Percentiles rank a stretch among this genome's conserved stretches.
phyloP scores from a whole-genome alignment of 2,329 filamentous ascomycete genomes.

The Xylariomycetidae sp. region DNA sequence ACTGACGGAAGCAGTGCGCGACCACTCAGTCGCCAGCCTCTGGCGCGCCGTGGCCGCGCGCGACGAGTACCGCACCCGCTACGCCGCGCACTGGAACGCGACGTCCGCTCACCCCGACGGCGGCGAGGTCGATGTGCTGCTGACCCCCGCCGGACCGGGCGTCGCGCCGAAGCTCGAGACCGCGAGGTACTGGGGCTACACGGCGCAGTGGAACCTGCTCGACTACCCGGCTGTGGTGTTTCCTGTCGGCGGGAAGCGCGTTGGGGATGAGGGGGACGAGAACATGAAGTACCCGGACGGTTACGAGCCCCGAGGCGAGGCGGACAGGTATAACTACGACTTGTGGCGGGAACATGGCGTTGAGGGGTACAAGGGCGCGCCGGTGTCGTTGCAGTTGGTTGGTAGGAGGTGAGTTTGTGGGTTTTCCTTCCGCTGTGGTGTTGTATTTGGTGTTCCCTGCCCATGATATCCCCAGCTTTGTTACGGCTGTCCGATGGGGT shows the following conservation, averaged over 20 bases:
- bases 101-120: slow-evolving; percentile 18
- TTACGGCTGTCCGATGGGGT: background rate
- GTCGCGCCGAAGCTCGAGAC: slow-evolving; percentile 37
- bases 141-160: slow-evolving; percentile 51
- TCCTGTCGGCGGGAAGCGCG: slow-evolving; percentile 36
- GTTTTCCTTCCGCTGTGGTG: background rate
- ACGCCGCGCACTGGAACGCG: slow-evolving; percentile 32
- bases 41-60: slow-evolving; percentile 34
- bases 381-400: slow-evolving; percentile 35
- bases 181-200: slow-evolving; percentile 58
- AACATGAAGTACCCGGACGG: slow-evolving; percentile 12
- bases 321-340: slow-evolving; percentile 19
- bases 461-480: too few relatives aligned
- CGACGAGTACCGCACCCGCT: slow-evolving; percentile 33
- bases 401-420: slow-evolving; percentile 19
- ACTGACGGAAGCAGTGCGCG: too few relatives aligned
- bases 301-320: slow-evolving; percentile 15
- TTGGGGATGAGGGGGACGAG: slow-evolving; percentile 3
- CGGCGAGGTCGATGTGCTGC: slow-evolving; percentile 49
- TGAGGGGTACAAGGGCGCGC: slow-evolving; percentile 32
- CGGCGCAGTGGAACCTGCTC: slow-evolving; percentile 61
- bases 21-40: slow-evolving; percentile 33
- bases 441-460: background rate
- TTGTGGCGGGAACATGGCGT: slow-evolving; percentile 29
- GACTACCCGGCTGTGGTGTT: slow-evolving; percentile 60